Percentiles rank a stretch among this genome's conserved stretches.
These are phyloP conservation scores for Bolboschoenus planiculmis DNA, from an alignment of 176 grass and related monocot species.

Conservation along the genomic window DNA sequence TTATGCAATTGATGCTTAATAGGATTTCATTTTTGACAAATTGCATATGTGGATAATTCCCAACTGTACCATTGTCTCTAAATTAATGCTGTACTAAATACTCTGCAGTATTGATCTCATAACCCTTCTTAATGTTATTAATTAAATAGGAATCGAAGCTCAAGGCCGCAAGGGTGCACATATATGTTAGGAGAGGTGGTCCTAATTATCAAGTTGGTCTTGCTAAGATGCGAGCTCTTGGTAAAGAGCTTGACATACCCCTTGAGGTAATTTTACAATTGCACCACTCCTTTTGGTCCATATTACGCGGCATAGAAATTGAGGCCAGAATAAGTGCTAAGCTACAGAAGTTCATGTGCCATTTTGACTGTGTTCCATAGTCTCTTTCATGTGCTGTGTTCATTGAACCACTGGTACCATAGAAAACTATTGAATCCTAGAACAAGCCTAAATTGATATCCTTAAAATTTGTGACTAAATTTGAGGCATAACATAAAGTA, in stretches of 20 bases:
- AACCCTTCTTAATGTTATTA: neutral
- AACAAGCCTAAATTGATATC: neutral
- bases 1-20: neutral
- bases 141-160: slow-evolving; percentile 69
- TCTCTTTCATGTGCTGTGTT: neutral
- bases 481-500: neutral
- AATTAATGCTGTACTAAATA: neutral
- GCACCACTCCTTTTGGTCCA: neutral
- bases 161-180: slow-evolving; percentile 68
- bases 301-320: neutral
- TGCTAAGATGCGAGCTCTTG: slow-evolving; percentile 69
- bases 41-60: neutral
- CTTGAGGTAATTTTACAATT: slow-evolving; percentile 52
- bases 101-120: slow-evolving; percentile 12
- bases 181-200: slow-evolving; percentile 77
- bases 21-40: neutral
- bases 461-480: neutral
- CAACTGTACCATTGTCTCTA: neutral
- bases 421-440: neutral
- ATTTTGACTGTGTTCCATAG: neutral
- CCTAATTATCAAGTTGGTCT: slow-evolving; percentile 86
- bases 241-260: slow-evolving; percentile 54
- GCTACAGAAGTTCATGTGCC: neutral
- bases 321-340: neutral
- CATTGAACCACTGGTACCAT: neutral